These are phyloP conservation scores for Talaromyces verruculosus DNA, from an alignment of 2,329 filamentous ascomycete species.

Conservation along the genomic window DNA sequence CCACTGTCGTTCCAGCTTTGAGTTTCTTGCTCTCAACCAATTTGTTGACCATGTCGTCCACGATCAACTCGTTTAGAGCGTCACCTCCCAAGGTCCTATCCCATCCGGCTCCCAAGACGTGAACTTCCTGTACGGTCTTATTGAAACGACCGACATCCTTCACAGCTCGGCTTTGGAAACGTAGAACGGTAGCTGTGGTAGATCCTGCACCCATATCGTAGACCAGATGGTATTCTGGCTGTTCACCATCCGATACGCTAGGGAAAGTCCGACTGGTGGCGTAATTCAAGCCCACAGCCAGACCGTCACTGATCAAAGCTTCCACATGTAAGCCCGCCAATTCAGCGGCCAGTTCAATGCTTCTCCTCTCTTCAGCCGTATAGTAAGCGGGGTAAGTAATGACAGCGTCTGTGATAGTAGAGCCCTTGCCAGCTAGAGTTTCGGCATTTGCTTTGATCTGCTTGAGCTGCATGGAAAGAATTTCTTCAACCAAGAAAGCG, in stretches of 20 bases:
- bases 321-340: slow-evolving; percentile 85
- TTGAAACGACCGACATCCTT: slow-evolving; percentile 93
- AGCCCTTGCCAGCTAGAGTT: slow-evolving; percentile 71
- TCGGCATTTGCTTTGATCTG: slow-evolving; percentile 89
- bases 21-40: slow-evolving; percentile 68
- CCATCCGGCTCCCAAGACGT: slow-evolving; percentile 82
- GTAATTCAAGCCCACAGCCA: slow-evolving; percentile 93
- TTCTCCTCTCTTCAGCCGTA: slow-evolving; percentile 84
- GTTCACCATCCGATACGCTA: slow-evolving; percentile 74
- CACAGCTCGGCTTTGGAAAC: slow-evolving; percentile 82
- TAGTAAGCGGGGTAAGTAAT: slow-evolving; percentile 90
- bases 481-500: slow-evolving; percentile 77
- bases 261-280: slow-evolving; percentile 89
- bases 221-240: slow-evolving; percentile 87
- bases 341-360: slow-evolving; percentile 78
- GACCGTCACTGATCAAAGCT: slow-evolving; percentile 79
- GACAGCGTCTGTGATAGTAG: slow-evolving; percentile 74
- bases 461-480: slow-evolving; percentile 94
- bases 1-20: slow-evolving; percentile 40
- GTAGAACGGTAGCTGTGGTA: slow-evolving; percentile 82
- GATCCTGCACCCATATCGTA: slow-evolving; percentile 98
- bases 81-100: slow-evolving; percentile 89
- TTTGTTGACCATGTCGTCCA: slow-evolving; percentile 81
- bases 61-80: slow-evolving; percentile 79
- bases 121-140: slow-evolving; percentile 95